Percentiles rank a stretch among this genome's conserved stretches.
Evolutionary conservation across 2,329 filamentous ascomycete species (phyloP).

Genomic region (Fulvia fulva): DNA sequence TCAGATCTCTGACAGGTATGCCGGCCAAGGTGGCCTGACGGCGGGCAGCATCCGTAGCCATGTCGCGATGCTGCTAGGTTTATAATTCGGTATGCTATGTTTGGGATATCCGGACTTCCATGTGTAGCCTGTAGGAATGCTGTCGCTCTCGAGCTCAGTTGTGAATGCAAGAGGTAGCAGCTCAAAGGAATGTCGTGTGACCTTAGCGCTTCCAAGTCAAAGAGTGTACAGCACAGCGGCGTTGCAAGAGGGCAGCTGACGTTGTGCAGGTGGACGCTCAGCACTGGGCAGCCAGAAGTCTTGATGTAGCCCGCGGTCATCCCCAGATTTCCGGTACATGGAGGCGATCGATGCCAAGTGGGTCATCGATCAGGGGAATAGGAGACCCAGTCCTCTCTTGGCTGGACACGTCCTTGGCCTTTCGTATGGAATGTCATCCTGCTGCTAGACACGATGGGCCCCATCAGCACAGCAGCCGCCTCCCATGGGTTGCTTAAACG

Average conservation of each 20-base stretch:
- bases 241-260: slow-evolving; percentile 1
- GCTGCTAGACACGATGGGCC: not conserved
- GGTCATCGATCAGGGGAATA: not conserved
- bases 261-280: not conserved
- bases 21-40: slow-evolving; percentile 42
- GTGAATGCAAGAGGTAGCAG: not conserved
- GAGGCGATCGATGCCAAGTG: not conserved
- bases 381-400: not conserved
- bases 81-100: not conserved
- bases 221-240: not conserved
- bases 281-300: not conserved
- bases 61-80: slow-evolving; percentile 4
- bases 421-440: not conserved
- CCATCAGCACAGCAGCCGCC: not conserved
- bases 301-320: no score
- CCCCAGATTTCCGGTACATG: no score
- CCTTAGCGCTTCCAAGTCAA: not conserved
- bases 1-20: slow-evolving; percentile 64
- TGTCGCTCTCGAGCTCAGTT: not conserved
- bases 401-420: not conserved
- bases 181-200: slow-evolving; percentile 5
- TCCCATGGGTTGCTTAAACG: not conserved
- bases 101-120: not conserved
- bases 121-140: not conserved
- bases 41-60: slow-evolving; percentile 17